These are phyloP conservation scores for Wilhelminamyces savonicus DNA, from an alignment of 805 yeast genomes.

Conservation along the genomic window DNA sequence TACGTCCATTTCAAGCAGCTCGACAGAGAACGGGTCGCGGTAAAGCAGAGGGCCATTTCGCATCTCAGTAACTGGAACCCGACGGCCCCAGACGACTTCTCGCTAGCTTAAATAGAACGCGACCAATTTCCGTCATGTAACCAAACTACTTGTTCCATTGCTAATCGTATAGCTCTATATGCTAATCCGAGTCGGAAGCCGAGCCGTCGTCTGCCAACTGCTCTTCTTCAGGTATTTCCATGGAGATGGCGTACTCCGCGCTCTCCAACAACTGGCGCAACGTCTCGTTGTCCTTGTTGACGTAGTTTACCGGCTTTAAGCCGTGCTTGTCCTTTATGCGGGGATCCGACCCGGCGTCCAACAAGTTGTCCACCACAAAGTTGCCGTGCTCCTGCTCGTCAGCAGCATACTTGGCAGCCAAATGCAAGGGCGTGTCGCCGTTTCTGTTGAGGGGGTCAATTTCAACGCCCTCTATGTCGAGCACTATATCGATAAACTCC, in stretches of 20 bases:
- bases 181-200: conserved; percentile 28
- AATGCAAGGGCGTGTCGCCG: conserved; percentile 86
- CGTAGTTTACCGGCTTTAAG: conserved; percentile 70
- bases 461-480: conserved; percentile 88
- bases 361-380: conserved; percentile 68
- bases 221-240: conserved; percentile 25
- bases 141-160: too few species aligned
- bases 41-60: conserved; percentile 20
- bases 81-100: conserved; percentile 41
- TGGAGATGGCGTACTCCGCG: conserved; percentile 69
- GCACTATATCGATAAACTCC: conserved; percentile 74
- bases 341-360: conserved; percentile 91
- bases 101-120: background rate
- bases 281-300: conserved; percentile 45
- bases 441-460: conserved; percentile 75
- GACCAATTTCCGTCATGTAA: too few species aligned
- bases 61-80: conserved; percentile 41
- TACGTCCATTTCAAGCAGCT: conserved; percentile 11
- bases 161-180: background rate
- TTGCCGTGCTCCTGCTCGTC: conserved; percentile 83
- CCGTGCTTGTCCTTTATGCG: conserved; percentile 40
- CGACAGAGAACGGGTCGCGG: conserved; percentile 17
- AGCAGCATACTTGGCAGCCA: conserved; percentile 69
- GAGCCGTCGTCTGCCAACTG: conserved; percentile 25
- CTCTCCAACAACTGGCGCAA: conserved; percentile 63